Percentiles rank a stretch among this genome's conserved stretches.
Evolutionary conservation across 169 alveolate genomes (phyloP).

Genomic region (Cardiosporidium cionae): DNA sequence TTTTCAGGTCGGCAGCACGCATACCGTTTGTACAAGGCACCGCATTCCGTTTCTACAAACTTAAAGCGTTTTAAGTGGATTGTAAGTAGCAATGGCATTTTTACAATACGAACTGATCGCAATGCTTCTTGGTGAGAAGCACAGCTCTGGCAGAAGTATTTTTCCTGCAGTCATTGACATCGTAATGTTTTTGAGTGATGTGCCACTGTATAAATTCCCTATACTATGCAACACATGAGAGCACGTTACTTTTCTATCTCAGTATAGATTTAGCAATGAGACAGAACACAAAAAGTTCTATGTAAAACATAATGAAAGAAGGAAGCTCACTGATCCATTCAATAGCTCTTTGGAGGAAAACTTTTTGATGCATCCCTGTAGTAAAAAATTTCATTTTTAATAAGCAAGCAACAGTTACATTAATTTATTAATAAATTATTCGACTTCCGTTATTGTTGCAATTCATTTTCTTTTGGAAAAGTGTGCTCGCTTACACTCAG

Average conservation of each 20-base stretch:
- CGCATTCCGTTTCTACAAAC: background rate
- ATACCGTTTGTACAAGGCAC: background rate
- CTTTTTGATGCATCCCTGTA: conserved; percentile 2
- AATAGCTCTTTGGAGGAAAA: conserved; percentile 1
- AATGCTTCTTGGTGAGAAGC: background rate
- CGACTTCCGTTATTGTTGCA: background rate
- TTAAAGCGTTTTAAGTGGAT: conserved; percentile 3
- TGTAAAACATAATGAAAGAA: background rate
- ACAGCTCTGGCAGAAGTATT: conserved; percentile 2
- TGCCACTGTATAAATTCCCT: background rate
- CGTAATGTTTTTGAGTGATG: background rate
- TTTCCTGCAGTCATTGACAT: no score
- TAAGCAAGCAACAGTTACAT: background rate
- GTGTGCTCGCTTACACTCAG: background rate
- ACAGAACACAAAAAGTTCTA: background rate
- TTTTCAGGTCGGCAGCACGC: no score
- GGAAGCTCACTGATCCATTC: background rate
- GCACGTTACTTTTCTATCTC: background rate
- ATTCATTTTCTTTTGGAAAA: background rate
- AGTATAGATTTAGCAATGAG: background rate
- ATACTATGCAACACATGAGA: background rate
- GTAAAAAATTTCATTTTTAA: background rate
- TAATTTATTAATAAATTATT: background rate
- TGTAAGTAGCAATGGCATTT: background rate
- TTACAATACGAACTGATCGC: background rate